Evolutionary conservation across 2,329 filamentous ascomycete genomes (phyloP).

Genomic region (Pyrenochaeta sp.): DNA sequence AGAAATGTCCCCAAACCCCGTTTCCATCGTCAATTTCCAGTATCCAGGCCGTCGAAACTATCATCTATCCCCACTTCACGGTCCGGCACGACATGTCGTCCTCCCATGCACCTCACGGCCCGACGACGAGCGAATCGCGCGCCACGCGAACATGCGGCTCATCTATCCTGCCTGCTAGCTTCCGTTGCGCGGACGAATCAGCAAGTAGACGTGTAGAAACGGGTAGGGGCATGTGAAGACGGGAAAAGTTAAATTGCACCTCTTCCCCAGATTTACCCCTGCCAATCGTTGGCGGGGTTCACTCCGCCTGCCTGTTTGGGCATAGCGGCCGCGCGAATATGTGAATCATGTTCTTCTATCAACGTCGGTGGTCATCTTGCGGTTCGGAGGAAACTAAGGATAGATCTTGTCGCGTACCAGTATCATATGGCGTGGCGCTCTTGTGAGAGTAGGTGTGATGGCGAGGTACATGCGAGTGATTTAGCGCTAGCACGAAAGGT

Average conservation of each 20-base stretch:
- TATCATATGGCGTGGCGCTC: too few species aligned
- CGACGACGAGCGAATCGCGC: slow-evolving; percentile 23
- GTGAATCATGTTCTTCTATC: too few species aligned
- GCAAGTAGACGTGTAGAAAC: too few species aligned
- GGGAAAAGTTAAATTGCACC: slow-evolving; percentile 13
- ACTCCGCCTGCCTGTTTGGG: slow-evolving; percentile 21
- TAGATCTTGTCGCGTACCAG: too few species aligned
- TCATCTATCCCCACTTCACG: too few species aligned
- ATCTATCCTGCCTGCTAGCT: slow-evolving; percentile 17
- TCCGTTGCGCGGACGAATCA: slow-evolving; percentile 16
- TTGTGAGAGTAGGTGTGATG: too few species aligned
- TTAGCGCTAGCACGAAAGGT: too few species aligned
- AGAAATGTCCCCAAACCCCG: slow-evolving; percentile 7
- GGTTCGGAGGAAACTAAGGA: too few species aligned
- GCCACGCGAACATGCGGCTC: slow-evolving; percentile 15
- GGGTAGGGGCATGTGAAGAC: slow-evolving; percentile 20
- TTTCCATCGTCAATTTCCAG: slow-evolving; percentile 14
- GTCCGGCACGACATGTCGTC: too few species aligned
- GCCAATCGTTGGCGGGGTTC: slow-evolving; percentile 17
- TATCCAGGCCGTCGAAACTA: slow-evolving; percentile 15
- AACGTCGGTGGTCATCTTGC: too few species aligned
- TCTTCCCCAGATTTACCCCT: slow-evolving; percentile 22
- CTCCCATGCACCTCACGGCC: slow-evolving; percentile 15
- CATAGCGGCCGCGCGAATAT: slow-evolving; percentile 20
- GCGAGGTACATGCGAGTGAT: too few species aligned